phyloP scores from a whole-genome alignment of 176 grass and related monocot genomes.

The Themeda triandra region DNA sequence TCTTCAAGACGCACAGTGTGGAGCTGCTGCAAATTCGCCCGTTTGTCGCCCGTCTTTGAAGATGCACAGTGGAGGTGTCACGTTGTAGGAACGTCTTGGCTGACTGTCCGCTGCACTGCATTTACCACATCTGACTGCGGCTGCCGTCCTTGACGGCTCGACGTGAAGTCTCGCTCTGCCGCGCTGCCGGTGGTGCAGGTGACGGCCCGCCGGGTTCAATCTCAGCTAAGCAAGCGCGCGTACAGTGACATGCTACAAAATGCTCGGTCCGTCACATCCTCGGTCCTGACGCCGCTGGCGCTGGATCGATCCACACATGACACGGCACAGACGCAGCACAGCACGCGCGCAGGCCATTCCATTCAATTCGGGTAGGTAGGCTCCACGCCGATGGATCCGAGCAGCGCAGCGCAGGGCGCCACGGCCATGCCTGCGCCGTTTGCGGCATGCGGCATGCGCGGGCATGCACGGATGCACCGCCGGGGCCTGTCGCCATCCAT shows the following conservation, averaged over 20 bases:
- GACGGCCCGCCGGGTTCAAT: not conserved
- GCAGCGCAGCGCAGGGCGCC: not conserved
- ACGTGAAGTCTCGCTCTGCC: not conserved
- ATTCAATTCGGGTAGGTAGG: slow-evolving; percentile 6
- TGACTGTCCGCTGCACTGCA: not conserved
- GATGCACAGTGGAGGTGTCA: not conserved
- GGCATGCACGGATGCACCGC: not conserved
- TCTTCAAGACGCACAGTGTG: not conserved
- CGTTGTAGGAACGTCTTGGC: not conserved
- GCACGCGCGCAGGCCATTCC: not conserved
- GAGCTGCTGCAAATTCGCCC: not conserved
- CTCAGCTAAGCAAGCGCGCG: not conserved
- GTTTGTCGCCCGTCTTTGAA: not conserved
- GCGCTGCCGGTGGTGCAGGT: not conserved
- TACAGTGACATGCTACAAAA: not conserved
- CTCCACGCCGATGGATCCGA: not conserved
- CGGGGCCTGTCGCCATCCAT: not conserved
- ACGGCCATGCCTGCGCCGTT: not conserved
- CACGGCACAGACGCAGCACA: not conserved
- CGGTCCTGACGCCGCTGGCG: not conserved
- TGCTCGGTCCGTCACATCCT: not conserved
- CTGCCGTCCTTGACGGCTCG: not conserved
- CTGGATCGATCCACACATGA: not conserved
- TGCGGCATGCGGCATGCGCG: not conserved
- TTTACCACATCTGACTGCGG: not conserved